A percentile compares a stretch with the other conserved stretches of the same genome.
Evolutionary conservation across 352 stramenopile species (phyloP).

Genomic region (Halophytophthora batemanensis): DNA sequence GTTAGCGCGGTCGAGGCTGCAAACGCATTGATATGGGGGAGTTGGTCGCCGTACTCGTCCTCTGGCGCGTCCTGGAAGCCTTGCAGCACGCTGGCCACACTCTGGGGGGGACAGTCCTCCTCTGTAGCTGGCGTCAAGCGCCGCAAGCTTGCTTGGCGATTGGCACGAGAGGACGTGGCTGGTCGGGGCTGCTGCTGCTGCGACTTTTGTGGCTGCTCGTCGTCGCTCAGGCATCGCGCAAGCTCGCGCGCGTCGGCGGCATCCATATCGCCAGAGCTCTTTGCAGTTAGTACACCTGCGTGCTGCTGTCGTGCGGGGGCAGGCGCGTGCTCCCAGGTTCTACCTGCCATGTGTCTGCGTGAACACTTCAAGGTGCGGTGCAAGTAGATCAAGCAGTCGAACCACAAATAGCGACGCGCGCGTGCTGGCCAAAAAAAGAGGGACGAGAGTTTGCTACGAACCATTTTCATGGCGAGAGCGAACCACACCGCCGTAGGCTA

Average conservation of each 20-base stretch:
- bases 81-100: constrained; percentile 37
- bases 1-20: not conserved
- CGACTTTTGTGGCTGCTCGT: constrained; percentile 22
- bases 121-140: not conserved
- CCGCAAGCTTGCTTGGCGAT: too few relatives aligned
- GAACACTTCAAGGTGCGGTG: too few relatives aligned
- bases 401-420: too few relatives aligned
- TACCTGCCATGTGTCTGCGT: too few relatives aligned
- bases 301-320: too few relatives aligned
- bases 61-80: constrained; percentile 30
- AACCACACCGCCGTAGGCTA: too few relatives aligned
- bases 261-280: constrained; percentile 19
- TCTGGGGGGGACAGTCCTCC: constrained; percentile 20
- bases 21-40: not conserved
- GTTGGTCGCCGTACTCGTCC: constrained; percentile 36
- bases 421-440: too few relatives aligned
- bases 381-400: too few relatives aligned
- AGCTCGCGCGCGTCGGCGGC: constrained; percentile 35
- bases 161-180: not conserved
- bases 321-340: too few relatives aligned
- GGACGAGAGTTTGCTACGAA: too few relatives aligned
- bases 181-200: not conserved
- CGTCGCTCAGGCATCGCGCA: constrained; percentile 39
- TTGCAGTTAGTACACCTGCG: too few relatives aligned
- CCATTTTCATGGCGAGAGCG: too few relatives aligned